Evolutionary conservation across 345 rosid species (phyloP).

Genomic region (Sonneratia caseolaris): DNA sequence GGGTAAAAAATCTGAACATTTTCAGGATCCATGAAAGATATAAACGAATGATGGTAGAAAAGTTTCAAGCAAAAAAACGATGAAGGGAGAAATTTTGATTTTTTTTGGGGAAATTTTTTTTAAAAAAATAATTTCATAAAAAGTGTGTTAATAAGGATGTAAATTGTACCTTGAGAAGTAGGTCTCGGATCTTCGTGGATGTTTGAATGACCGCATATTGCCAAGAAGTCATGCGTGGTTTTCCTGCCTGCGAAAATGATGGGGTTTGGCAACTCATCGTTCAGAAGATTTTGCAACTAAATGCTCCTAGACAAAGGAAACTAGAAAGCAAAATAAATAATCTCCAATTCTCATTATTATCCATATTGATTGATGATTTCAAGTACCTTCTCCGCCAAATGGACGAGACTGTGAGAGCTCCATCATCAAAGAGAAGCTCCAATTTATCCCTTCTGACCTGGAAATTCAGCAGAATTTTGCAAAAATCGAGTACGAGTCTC

Average conservation of each 20-base stretch:
- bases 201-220: slow-evolving; percentile 75
- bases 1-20: too few species aligned
- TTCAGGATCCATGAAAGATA: too few species aligned
- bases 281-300: slow-evolving; percentile 3
- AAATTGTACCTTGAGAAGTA: slow-evolving; percentile 32
- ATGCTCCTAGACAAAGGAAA: neutral
- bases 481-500: neutral
- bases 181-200: slow-evolving; percentile 69
- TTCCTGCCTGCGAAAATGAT: slow-evolving; percentile 50
- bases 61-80: too few species aligned
- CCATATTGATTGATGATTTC: neutral
- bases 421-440: slow-evolving; percentile 27
- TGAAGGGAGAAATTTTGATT: neutral
- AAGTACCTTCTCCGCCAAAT: slow-evolving; percentile 58
- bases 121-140: neutral
- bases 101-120: too few species aligned
- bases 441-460: neutral
- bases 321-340: neutral
- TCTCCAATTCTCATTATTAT: neutral
- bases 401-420: slow-evolving; percentile 82
- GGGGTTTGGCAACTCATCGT: neutral
- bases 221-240: slow-evolving; percentile 82
- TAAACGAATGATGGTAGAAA: too few species aligned
- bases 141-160: neutral
- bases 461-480: slow-evolving; percentile 10